These are phyloP conservation scores for Metschnikowia dekortorum DNA, from an alignment of 805 yeast species.

Conservation along the genomic window DNA sequence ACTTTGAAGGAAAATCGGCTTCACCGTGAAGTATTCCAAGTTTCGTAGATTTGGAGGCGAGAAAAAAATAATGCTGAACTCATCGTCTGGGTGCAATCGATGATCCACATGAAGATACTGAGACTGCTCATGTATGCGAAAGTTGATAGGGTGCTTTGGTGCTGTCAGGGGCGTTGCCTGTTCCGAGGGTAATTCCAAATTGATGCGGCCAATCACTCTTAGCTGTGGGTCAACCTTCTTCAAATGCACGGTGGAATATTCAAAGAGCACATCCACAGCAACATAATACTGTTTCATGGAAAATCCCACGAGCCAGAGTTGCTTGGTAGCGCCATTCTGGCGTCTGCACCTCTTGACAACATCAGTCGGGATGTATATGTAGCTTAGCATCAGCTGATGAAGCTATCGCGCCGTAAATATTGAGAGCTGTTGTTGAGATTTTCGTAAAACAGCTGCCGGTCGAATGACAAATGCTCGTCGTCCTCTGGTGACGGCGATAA, in stretches of 20 bases:
- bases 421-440: constrained; percentile 40
- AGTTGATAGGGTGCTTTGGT: not conserved
- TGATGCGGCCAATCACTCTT: constrained; percentile 5
- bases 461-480: constrained; percentile 10
- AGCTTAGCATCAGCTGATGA: constrained; percentile 23
- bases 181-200: not conserved
- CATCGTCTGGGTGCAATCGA: not conserved
- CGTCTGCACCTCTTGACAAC: constrained; percentile 14
- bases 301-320: constrained; percentile 22
- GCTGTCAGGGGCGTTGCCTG: not conserved
- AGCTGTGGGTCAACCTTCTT: constrained; percentile 2
- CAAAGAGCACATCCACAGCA: constrained; percentile 13
- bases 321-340: not conserved
- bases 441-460: constrained; percentile 21
- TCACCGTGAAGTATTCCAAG: constrained; percentile 71
- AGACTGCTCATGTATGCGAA: constrained; percentile 3
- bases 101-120: constrained; percentile 8
- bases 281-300: constrained; percentile 19
- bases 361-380: constrained; percentile 35
- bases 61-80: constrained; percentile 37
- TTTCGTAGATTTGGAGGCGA: constrained; percentile 66
- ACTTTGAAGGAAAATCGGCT: constrained; percentile 66
- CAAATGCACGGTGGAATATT: not conserved
- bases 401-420: constrained; percentile 39
- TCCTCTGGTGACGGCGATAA: constrained; percentile 10